These are phyloP conservation scores for Syzygium malaccense DNA, from an alignment of 441 rosid genomes.

Conservation along the genomic window DNA sequence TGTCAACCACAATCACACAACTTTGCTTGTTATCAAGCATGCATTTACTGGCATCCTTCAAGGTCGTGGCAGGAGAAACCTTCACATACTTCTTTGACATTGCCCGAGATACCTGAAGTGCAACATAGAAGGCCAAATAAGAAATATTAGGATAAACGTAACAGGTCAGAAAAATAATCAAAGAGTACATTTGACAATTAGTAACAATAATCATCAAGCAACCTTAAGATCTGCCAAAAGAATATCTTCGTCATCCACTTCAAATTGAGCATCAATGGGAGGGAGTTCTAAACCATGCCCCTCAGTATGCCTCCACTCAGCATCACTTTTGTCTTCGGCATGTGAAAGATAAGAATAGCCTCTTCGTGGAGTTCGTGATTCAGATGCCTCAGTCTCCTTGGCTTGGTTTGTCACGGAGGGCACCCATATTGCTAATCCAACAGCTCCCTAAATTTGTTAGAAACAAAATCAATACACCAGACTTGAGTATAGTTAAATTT, in stretches of 20 bases:
- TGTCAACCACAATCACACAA: slow-evolving; percentile 66
- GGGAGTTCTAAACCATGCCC: slow-evolving; percentile 56
- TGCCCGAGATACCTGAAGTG: slow-evolving; percentile 53
- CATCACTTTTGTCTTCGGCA: slow-evolving; percentile 38
- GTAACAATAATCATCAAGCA: background rate
- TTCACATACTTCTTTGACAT: slow-evolving; percentile 80
- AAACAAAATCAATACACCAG: slow-evolving; percentile 3
- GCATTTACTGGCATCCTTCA: slow-evolving; percentile 69
- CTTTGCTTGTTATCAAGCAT: slow-evolving; percentile 67
- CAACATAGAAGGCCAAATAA: background rate
- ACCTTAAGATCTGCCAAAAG: slow-evolving; percentile 77
- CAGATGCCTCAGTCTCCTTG: slow-evolving; percentile 65
- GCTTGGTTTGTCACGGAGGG: slow-evolving; percentile 85
- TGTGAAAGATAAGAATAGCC: slow-evolving; percentile 72
- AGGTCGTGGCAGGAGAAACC: slow-evolving; percentile 39
- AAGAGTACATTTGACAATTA: background rate
- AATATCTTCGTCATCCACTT: slow-evolving; percentile 46
- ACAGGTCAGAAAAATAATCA: background rate
- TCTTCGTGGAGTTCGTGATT: slow-evolving; percentile 39
- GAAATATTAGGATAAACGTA: background rate
- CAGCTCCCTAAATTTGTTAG: slow-evolving; percentile 66
- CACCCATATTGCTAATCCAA: slow-evolving; percentile 98
- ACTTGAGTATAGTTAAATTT: background rate
- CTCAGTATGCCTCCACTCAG: slow-evolving; percentile 32
- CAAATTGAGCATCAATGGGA: slow-evolving; percentile 37